Percentiles rank a stretch among this genome's conserved stretches.
Conservation (phyloP, 2,329 filamentous ascomycete genomes). For the Arthrobotrys pseudoclavata region DNA sequence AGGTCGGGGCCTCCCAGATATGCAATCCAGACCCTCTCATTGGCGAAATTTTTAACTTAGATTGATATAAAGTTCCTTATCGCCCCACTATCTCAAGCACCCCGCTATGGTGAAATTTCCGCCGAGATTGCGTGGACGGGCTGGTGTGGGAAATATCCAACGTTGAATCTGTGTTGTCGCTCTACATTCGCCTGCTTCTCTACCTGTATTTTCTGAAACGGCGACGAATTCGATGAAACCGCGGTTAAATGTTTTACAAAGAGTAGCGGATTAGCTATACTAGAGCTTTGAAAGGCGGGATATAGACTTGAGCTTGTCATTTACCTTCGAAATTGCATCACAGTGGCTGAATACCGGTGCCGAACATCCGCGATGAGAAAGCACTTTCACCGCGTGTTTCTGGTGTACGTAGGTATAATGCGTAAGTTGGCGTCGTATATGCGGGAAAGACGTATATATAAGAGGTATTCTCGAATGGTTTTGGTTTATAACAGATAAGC, state of each 20-base stretch:
- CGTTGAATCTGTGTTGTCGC: slow-evolving; percentile 30
- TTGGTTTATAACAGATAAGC: neutral
- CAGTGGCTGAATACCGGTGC: slow-evolving; percentile 1
- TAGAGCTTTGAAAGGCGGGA: slow-evolving; percentile 1
- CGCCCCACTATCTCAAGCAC: slow-evolving; percentile 36
- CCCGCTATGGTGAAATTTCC: slow-evolving; percentile 56
- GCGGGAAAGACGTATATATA: neutral
- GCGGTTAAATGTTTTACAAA: slow-evolving; percentile 2
- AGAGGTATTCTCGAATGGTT: neutral
- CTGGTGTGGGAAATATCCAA: slow-evolving; percentile 38
- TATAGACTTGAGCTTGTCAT: slow-evolving; percentile 45
- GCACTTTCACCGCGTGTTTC: neutral
- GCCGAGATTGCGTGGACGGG: slow-evolving; percentile 54
- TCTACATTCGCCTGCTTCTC: neutral
- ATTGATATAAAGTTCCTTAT: neutral
- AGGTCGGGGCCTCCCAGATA: neutral
- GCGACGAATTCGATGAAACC: slow-evolving; percentile 5
- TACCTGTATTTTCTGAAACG: neutral
- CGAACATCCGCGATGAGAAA: slow-evolving; percentile 37
- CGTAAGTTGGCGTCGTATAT: neutral
- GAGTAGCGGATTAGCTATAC: neutral
- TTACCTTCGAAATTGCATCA: slow-evolving; percentile 47
- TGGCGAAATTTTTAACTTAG: slow-evolving; percentile 4
- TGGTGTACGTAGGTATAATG: slow-evolving; percentile 2
- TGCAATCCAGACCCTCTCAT: slow-evolving; percentile 5